Percentiles rank a stretch among this genome's conserved stretches.
These are phyloP conservation scores for Trametes pubescens DNA, from an alignment of 1,284 basidiomycete genomes.

Conservation along the genomic window DNA sequence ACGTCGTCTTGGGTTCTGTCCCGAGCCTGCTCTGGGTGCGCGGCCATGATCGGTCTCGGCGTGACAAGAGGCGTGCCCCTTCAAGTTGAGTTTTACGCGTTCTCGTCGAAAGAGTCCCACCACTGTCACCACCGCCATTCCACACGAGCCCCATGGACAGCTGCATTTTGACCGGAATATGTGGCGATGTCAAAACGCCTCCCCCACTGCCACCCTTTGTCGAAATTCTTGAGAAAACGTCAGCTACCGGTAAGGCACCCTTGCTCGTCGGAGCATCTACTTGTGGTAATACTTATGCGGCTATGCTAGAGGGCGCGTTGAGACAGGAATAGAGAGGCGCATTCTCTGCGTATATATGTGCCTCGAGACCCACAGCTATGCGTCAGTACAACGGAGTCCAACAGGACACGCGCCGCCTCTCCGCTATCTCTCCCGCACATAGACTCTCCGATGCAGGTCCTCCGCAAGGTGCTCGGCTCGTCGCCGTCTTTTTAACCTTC, in stretches of 20 bases:
- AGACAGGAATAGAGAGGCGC: background rate
- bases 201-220: background rate
- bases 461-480: slow-evolving; percentile 2
- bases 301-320: background rate
- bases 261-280: background rate
- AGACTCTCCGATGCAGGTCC: background rate
- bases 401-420: background rate
- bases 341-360: background rate
- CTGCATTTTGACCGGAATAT: background rate
- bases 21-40: no score
- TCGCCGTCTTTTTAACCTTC: background rate
- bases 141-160: no score
- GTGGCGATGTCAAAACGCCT: background rate
- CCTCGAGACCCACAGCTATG: no score
- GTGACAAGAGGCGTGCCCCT: no score
- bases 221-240: background rate
- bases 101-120: no score
- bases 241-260: background rate
- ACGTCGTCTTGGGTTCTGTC: no score
- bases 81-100: no score
- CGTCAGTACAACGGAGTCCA: no score
- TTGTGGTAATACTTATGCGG: no score
- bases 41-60: no score
- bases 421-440: background rate
- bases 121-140: no score